These are phyloP conservation scores for Yamadazyma buinensis DNA, from an alignment of 1,139 yeast genomes.

Conservation along the genomic window DNA sequence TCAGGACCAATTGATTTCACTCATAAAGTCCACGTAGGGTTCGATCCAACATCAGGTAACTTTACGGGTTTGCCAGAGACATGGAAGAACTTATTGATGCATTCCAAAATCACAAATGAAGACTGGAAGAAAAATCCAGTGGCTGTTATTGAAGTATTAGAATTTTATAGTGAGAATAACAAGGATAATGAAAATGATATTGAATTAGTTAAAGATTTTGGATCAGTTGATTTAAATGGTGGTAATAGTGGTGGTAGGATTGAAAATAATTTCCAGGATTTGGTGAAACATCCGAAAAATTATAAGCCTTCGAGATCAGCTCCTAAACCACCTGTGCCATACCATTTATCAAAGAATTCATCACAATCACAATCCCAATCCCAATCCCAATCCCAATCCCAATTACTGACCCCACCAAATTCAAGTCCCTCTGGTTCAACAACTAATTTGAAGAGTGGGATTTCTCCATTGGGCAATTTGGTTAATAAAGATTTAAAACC, in stretches of 20 bases:
- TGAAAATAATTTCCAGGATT: slow-evolving; percentile 10
- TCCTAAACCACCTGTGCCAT: slow-evolving; percentile 45
- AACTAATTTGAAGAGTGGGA: no score
- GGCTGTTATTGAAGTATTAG: slow-evolving; percentile 88
- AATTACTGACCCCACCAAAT: no score
- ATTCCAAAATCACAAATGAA: slow-evolving; percentile 75
- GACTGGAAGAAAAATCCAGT: slow-evolving; percentile 83
- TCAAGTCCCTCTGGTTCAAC: no score
- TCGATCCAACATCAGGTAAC: slow-evolving; percentile 67
- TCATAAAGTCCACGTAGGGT: slow-evolving; percentile 62
- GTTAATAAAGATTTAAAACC: slow-evolving; percentile 37
- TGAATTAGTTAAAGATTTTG: slow-evolving; percentile 20
- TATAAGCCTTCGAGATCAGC: slow-evolving; percentile 40
- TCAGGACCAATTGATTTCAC: slow-evolving; percentile 77
- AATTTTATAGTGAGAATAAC: slow-evolving; percentile 76
- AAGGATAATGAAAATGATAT: no score
- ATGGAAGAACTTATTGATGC: slow-evolving; percentile 72
- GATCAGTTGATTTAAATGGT: slow-evolving; percentile 16
- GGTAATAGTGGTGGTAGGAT: slow-evolving; percentile 3
- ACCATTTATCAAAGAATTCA: slow-evolving; percentile 27
- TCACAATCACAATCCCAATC: neutral
- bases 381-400: neutral
- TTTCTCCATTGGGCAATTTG: slow-evolving; percentile 37
- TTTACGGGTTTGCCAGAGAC: slow-evolving; percentile 78
- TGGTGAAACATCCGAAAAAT: slow-evolving; percentile 15